Evolutionary conservation across 805 yeast species (phyloP), one percentile per base, ranked within the genome.

Genomic region (Candida pseudoglaebosa): DNA sequence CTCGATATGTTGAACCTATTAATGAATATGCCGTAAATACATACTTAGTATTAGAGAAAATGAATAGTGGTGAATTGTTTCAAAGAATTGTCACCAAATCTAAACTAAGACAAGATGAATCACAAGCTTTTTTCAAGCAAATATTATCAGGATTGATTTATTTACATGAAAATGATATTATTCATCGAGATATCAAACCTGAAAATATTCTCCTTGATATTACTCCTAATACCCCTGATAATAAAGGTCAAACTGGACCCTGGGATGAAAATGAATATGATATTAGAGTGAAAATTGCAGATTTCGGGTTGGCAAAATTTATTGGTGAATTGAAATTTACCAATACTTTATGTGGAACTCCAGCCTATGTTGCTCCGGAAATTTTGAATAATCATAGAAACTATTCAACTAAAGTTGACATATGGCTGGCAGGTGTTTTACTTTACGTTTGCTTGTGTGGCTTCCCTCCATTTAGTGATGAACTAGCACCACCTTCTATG

Each of bases 351-450:
- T 85, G 95, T 61, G 95, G 95, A 2, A 85, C 95, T 0, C 95
- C 95, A 0, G 88, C 91, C 0, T 85, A 85, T 53, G 93, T 85
- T 14, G 93, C 93, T 0, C 95, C 95, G 0, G 95, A 85, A 52
- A 83, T 85, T 5, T 50, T 77, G 20, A 67, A 57, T 12, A 78
- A 80, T 57, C 68, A 73, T 8, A 57, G 82, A 22, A 68, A 71
- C 47, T 85, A 85, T 49, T 73, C 84, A 24, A 81, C 83, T 24
- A 77, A 82, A 32, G 88, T 82, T 9, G 95, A 85, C 56, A 60
- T 85, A 56, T 85, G 95, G 95, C 83, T 87, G 53, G 74, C 84
- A 6, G 95, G 93, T 3, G 91, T 84, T 1, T 67, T 85, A 33
- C 57, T 84, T 12, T 85, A 85, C 45, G 89, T 84, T 2, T 83